Evolutionary conservation across 108 stramenopile genomes (phyloP), one percentile per base, ranked within the genome.

Genomic region (Pelagomonas calceolata): DNA sequence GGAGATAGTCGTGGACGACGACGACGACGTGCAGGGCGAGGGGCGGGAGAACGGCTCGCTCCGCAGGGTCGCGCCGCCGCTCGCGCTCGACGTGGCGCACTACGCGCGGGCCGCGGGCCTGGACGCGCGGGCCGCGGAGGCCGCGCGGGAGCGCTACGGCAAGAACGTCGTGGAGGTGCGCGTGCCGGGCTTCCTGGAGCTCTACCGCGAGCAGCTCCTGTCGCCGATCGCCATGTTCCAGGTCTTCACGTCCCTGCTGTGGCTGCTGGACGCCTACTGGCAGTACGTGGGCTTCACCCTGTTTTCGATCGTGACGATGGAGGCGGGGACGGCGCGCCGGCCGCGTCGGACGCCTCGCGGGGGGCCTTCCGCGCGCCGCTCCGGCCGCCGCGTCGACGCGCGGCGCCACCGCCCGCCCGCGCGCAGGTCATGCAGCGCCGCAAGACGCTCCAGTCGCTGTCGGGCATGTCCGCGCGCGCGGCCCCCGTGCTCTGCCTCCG

Each of bases 201-300:
- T 98, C 78, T 98, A 95, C 89, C 91, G 91, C 82, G 78, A 81
- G 60, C 97, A 98, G 77, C 77, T 98, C 32, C 77, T 95, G 64
- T 88, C 81, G 69, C 95, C 92, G 12, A 92, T 95, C 81, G 91
- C 91, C 0, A 92, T 94, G 29, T 96, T 96, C 80, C 95, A 94
- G 82, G 75, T 94, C 18, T 94, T 92, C 74, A 90, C 88, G 70
- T 89, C 90, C 43, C 73, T 92, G 0, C 74, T 98, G 34, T 98
- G 97, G 95, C 82, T 93, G 82, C 80, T 98, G 71, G 97, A 98
- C 80, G 89, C 92, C 66, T 96, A 92, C 82, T 94, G 95, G 92
- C 85, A 88, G 70, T 94, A 93, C 74, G 86, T 84, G 35, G 84
- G 89, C 63, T 98, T 95, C 79, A 92, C 86, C 7, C 83, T 98